Evolutionary conservation across 2,329 filamentous ascomycete species (phyloP).

Genomic region (Trichoderma endophyticum): DNA sequence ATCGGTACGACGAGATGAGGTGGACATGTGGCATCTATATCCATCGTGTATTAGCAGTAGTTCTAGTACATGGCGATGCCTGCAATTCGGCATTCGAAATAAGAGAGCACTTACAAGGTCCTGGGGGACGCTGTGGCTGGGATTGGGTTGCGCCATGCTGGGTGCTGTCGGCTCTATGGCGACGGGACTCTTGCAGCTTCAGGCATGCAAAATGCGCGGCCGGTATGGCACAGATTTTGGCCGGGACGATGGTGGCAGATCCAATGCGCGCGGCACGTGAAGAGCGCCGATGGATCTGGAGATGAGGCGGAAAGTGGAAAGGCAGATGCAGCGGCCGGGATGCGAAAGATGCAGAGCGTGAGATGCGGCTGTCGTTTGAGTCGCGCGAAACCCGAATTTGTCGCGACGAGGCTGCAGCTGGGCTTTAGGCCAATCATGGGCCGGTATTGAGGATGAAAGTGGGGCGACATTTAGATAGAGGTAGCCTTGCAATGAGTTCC

Average conservation of each 20-base stretch:
- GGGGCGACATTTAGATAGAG: constrained; percentile 19
- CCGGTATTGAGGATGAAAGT: constrained; percentile 14
- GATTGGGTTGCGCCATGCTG: constrained; percentile 42
- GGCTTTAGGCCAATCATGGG: constrained; percentile 28
- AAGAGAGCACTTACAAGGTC: constrained; percentile 36
- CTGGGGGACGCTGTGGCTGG: constrained; percentile 42
- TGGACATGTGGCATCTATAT: constrained; percentile 81
- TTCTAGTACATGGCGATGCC: not conserved
- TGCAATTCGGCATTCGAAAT: not conserved
- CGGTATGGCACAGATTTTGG: not conserved
- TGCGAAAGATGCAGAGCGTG: constrained; percentile 11
- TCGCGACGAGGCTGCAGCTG: constrained; percentile 36
- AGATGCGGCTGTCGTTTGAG: constrained; percentile 7
- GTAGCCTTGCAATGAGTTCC: not conserved
- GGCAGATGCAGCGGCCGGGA: not conserved
- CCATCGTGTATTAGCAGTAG: constrained; percentile 22
- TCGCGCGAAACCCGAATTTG: constrained; percentile 35
- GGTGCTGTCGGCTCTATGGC: constrained; percentile 3
- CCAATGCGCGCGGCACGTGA: constrained; percentile 9
- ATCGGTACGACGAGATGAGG: constrained; percentile 78
- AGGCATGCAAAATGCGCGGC: not conserved
- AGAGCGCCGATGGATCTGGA: not conserved
- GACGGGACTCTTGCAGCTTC: not conserved
- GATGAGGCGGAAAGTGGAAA: constrained; percentile 1
- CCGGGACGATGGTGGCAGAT: not conserved